Evolutionary conservation across 257 asterid species (phyloP).

Genomic region (Euphrasia confusa): DNA sequence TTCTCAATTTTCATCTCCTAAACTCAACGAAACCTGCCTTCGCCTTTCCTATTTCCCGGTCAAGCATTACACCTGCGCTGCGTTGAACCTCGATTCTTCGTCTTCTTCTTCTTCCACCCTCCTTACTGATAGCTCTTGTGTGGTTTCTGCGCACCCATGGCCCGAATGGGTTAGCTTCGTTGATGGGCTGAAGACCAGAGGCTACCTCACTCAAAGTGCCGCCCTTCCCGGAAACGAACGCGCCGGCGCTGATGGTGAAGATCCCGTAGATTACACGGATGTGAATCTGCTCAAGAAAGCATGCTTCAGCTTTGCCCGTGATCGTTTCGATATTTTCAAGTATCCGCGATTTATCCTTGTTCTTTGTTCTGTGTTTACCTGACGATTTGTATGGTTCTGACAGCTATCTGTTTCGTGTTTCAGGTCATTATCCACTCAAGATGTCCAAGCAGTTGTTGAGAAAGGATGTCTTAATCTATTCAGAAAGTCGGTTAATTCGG

Average conservation of each 20-base stretch:
- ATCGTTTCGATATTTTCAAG: slow-evolving; percentile 82
- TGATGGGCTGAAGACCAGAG: slow-evolving; percentile 63
- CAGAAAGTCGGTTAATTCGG: slow-evolving; percentile 83
- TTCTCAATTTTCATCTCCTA: slow-evolving; percentile 22
- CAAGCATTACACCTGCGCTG: slow-evolving; percentile 44
- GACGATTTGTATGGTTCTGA: slow-evolving; percentile 8
- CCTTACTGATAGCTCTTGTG: slow-evolving; percentile 16
- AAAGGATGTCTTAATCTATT: slow-evolving; percentile 75
- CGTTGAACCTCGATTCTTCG: slow-evolving; percentile 30
- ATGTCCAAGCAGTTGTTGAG: slow-evolving; percentile 63
- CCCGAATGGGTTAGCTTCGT: slow-evolving; percentile 85
- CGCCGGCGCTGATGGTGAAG: slow-evolving; percentile 23
- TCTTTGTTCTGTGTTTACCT: slow-evolving; percentile 1
- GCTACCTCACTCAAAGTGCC: slow-evolving; percentile 40
- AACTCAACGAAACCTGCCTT: slow-evolving; percentile 27
- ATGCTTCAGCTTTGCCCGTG: slow-evolving; percentile 73
- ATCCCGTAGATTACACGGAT: slow-evolving; percentile 38
- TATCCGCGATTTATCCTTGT: slow-evolving; percentile 24
- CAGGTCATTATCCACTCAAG: slow-evolving; percentile 64
- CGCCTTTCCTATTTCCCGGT: slow-evolving; percentile 31
- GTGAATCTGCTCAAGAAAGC: slow-evolving; percentile 59
- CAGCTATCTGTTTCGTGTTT: slow-evolving; percentile 21
- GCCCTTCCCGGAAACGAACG: slow-evolving; percentile 13
- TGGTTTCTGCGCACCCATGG: slow-evolving; percentile 65
- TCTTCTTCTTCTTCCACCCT: slow-evolving; percentile 16